Conservation (phyloP, 768 basidiomycete genomes). For the Gloeopeniophorella convolvens region DNA sequence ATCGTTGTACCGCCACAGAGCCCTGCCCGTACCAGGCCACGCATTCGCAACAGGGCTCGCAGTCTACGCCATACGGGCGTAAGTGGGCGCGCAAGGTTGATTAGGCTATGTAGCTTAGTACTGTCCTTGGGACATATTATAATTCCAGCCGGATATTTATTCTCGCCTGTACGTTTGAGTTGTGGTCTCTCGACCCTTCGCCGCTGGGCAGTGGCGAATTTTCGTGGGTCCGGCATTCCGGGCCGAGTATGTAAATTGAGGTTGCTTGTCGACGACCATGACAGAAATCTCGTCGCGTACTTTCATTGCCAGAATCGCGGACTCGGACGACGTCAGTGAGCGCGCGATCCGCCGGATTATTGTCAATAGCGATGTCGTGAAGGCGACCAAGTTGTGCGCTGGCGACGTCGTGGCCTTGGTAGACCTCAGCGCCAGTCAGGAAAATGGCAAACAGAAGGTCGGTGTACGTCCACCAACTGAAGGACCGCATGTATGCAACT, state of each 20-base stretch:
- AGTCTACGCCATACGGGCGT: constrained; percentile 40
- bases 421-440: constrained; percentile 16
- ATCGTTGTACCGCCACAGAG: constrained; percentile 39
- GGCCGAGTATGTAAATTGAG: too few relatives aligned
- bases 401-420: constrained; percentile 63
- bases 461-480: constrained; percentile 17
- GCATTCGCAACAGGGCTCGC: constrained; percentile 33
- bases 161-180: too few relatives aligned
- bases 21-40: constrained; percentile 34
- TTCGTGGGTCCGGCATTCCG: too few relatives aligned
- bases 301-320: constrained; percentile 5
- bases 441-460: constrained; percentile 10
- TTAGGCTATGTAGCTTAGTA: too few relatives aligned
- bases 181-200: too few relatives aligned
- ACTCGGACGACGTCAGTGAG: background rate
- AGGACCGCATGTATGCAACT: constrained; percentile 17
- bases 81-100: constrained; percentile 75
- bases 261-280: constrained; percentile 1
- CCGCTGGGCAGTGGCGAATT: too few relatives aligned
- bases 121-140: too few relatives aligned
- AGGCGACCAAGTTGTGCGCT: constrained; percentile 53
- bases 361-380: constrained; percentile 56
- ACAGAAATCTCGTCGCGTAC: constrained; percentile 2
- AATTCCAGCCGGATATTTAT: too few relatives aligned
- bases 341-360: constrained; percentile 59